Conservation (phyloP, 768 basidiomycete genomes). For the Leccinellum rugosiceps region DNA sequence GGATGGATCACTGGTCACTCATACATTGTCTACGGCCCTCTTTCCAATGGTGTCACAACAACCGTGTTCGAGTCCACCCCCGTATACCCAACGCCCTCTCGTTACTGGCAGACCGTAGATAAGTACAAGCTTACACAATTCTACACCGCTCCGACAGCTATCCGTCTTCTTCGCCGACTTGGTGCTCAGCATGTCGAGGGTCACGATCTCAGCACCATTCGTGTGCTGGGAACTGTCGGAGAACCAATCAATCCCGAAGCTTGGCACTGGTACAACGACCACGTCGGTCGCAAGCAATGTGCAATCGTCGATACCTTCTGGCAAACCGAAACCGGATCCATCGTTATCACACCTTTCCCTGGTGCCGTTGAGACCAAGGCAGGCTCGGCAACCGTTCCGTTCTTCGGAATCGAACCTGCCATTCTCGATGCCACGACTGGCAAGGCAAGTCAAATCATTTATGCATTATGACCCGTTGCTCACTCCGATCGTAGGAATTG, state of each 20-base stretch:
- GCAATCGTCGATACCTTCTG: conserved; percentile 95
- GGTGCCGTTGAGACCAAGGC: conserved; percentile 96
- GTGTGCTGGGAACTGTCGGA: conserved; percentile 90
- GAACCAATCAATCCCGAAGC: conserved; percentile 99
- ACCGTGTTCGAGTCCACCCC: conserved; percentile 96
- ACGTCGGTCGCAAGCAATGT: conserved; percentile 84
- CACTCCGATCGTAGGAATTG: conserved; percentile 44
- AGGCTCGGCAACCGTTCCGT: conserved; percentile 94
- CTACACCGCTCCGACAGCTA: conserved; percentile 93
- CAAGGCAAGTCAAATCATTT: conserved; percentile 36
- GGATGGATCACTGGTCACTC: conserved; percentile 99
- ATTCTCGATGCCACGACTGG: conserved; percentile 86
- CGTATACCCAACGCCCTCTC: conserved; percentile 91
- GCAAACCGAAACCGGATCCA: conserved; percentile 98
- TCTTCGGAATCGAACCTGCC: conserved; percentile 90
- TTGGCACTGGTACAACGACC: conserved; percentile 98
- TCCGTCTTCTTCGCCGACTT: conserved; percentile 82
- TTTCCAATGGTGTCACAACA: conserved; percentile 79
- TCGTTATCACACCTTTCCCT: conserved; percentile 92
- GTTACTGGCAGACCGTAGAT: conserved; percentile 96
- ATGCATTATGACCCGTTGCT: background rate
- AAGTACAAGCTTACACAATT: conserved; percentile 94
- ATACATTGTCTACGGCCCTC: conserved; percentile 95
- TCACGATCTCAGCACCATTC: conserved; percentile 76
- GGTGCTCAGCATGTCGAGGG: conserved; percentile 83